These are phyloP conservation scores for Fusarium sp. DNA, from an alignment of 2,329 filamentous ascomycete genomes.

Conservation along the genomic window DNA sequence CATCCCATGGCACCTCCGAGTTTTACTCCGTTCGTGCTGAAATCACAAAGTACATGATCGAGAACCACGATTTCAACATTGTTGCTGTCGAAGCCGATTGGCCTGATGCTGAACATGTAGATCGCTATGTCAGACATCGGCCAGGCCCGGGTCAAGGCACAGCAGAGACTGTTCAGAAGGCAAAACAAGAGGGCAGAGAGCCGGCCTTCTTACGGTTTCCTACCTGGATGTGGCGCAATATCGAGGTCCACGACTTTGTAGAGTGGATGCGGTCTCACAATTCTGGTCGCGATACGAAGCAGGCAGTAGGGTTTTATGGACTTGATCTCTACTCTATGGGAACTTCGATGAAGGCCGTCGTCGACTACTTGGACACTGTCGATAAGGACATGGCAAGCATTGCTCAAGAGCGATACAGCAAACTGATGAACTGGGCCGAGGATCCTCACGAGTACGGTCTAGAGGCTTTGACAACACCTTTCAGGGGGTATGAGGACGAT, in stretches of 20 bases:
- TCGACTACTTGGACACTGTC: conserved; percentile 25
- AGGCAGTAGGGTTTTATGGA: conserved; percentile 21
- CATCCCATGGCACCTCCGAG: conserved; percentile 28
- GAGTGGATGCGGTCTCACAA: conserved; percentile 29
- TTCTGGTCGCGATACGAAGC: not conserved
- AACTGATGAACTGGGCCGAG: conserved; percentile 24
- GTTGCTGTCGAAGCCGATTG: conserved; percentile 29
- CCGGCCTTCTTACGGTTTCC: conserved; percentile 22
- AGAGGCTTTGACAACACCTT: conserved; percentile 21
- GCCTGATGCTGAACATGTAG: conserved; percentile 24
- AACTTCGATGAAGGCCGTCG: conserved; percentile 23
- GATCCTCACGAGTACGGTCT: conserved; percentile 29
- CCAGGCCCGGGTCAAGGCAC: conserved; percentile 14
- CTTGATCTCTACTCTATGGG: conserved; percentile 29
- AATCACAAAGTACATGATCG: conserved; percentile 30
- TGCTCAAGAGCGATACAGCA: conserved; percentile 15
- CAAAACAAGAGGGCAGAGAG: conserved; percentile 15
- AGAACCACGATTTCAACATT: conserved; percentile 30
- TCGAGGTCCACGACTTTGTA: conserved; percentile 26
- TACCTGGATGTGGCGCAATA: conserved; percentile 34
- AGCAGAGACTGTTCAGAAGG: conserved; percentile 18
- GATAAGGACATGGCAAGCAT: conserved; percentile 30
- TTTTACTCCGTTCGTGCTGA: conserved; percentile 24
- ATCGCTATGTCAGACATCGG: conserved; percentile 20
- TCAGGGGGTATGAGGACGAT: conserved; percentile 22